Percentiles rank a stretch among this genome's conserved stretches.
These are phyloP conservation scores for Nemania serpens DNA, from an alignment of 2,329 filamentous ascomycete genomes.

Conservation along the genomic window DNA sequence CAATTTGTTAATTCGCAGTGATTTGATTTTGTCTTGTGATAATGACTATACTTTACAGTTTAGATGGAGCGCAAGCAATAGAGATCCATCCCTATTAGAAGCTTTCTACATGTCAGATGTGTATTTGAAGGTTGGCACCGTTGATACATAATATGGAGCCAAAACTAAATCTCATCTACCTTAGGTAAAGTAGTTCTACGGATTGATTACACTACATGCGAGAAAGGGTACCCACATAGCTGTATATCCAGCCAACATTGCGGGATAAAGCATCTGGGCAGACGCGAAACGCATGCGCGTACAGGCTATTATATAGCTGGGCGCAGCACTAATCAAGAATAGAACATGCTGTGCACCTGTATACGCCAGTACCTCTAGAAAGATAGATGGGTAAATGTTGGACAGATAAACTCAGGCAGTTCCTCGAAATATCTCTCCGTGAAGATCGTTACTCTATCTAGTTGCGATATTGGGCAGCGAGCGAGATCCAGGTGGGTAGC, in stretches of 20 bases:
- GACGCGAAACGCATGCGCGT: not conserved
- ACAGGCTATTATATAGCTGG: not conserved
- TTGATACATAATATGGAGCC: too few relatives aligned
- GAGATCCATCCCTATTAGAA: too few relatives aligned
- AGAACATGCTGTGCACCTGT: not conserved
- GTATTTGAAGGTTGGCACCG: not conserved
- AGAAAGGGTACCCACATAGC: not conserved
- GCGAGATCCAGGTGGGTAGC: not conserved
- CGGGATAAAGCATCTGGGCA: not conserved
- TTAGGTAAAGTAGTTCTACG: too few relatives aligned
- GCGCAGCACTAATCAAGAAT: not conserved
- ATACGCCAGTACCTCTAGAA: too few relatives aligned
- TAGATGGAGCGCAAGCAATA: too few relatives aligned
- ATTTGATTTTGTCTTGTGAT: too few relatives aligned
- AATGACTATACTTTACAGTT: too few relatives aligned
- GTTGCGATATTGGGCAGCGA: conserved; percentile 3
- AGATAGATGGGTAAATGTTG: too few relatives aligned
- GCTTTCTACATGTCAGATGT: too few relatives aligned
- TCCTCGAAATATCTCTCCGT: not conserved
- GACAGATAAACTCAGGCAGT: not conserved
- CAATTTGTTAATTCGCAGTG: too few relatives aligned
- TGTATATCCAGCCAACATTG: not conserved
- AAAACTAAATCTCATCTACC: too few relatives aligned
- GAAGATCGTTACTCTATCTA: not conserved
- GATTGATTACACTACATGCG: too few relatives aligned